Conservation (phyloP, 176 grass and related monocot genomes). For the Musa acuminata region DNA sequence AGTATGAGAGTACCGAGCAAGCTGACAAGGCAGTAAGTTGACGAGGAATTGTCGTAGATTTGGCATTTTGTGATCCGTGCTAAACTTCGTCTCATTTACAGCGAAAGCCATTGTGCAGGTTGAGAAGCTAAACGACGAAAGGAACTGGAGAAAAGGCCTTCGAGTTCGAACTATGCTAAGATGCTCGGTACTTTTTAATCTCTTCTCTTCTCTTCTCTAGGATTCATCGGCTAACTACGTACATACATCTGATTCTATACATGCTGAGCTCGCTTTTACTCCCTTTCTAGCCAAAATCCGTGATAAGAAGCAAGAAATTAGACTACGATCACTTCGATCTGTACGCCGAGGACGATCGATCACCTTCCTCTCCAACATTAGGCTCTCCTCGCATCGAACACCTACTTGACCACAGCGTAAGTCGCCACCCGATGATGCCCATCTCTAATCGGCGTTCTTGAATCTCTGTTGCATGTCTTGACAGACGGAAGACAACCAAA, state of each 20-base stretch:
- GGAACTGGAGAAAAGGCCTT: conserved; percentile 73
- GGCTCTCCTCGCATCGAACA: conserved; percentile 21
- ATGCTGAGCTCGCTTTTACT: not conserved
- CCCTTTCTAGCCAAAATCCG: conserved; percentile 50
- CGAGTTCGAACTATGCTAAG: conserved; percentile 55
- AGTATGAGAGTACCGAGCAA: conserved; percentile 61
- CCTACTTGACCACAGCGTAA: conserved; percentile 30
- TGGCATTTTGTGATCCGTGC: not conserved
- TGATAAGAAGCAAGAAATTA: conserved; percentile 35
- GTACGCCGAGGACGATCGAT: conserved; percentile 43
- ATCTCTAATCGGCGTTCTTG: not conserved
- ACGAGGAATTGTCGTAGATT: too few relatives aligned
- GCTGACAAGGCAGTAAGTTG: conserved; percentile 71
- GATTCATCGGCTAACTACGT: too few relatives aligned
- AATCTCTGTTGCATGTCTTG: too few relatives aligned
- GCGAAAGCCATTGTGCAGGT: conserved; percentile 26
- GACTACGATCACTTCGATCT: conserved; percentile 31
- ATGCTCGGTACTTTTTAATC: conserved; percentile 25
- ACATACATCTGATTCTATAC: too few relatives aligned
- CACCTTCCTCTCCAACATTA: conserved; percentile 36
- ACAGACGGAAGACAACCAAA: conserved; percentile 33
- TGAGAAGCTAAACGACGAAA: conserved; percentile 65
- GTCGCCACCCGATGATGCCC: not conserved
- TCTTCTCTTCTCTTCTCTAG: not conserved
- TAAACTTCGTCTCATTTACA: not conserved